These are phyloP conservation scores for Isabelozyma gotoi DNA, from an alignment of 805 yeast species.

Conservation along the genomic window DNA sequence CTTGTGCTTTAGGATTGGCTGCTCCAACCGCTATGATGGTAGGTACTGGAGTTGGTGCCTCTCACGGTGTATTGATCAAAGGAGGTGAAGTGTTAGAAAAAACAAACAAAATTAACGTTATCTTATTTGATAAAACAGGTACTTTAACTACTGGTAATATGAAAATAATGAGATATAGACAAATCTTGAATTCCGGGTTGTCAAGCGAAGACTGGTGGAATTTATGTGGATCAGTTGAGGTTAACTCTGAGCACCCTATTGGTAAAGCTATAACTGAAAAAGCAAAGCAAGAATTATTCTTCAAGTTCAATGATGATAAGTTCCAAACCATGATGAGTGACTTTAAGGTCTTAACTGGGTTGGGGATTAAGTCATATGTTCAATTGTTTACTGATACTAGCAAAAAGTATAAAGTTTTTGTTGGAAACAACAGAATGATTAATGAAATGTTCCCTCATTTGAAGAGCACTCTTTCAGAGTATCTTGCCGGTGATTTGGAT, in stretches of 20 bases:
- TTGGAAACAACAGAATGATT: conserved; percentile 57
- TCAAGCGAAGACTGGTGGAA: conserved; percentile 46
- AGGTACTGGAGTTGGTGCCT: conserved; percentile 95
- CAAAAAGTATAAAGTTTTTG: conserved; percentile 28
- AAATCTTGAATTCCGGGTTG: conserved; percentile 10
- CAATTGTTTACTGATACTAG: conserved; percentile 19
- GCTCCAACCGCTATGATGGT: conserved; percentile 99
- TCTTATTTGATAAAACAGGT: conserved; percentile 94
- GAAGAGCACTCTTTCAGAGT: conserved; percentile 1
- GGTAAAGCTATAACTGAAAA: conserved; percentile 64
- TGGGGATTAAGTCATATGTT: conserved; percentile 44
- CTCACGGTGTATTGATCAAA: conserved; percentile 83
- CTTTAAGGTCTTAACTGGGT: conserved; percentile 41
- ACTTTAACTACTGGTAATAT: conserved; percentile 87
- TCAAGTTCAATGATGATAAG: conserved; percentile 31
- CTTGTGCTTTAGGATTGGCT: conserved; percentile 95
- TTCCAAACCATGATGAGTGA: conserved; percentile 30
- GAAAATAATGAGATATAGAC: conserved; percentile 35
- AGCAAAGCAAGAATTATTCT: conserved; percentile 24
- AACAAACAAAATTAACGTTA: conserved; percentile 60
- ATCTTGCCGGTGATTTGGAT: conserved; percentile 1
- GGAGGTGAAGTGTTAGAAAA: conserved; percentile 88
- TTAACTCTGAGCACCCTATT: conserved; percentile 82
- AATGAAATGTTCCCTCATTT: conserved; percentile 12
- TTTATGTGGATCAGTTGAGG: conserved; percentile 59